Base-by-base conservation (phyloP, 306 rosid species). In the Carpinus fangiana region DNA sequence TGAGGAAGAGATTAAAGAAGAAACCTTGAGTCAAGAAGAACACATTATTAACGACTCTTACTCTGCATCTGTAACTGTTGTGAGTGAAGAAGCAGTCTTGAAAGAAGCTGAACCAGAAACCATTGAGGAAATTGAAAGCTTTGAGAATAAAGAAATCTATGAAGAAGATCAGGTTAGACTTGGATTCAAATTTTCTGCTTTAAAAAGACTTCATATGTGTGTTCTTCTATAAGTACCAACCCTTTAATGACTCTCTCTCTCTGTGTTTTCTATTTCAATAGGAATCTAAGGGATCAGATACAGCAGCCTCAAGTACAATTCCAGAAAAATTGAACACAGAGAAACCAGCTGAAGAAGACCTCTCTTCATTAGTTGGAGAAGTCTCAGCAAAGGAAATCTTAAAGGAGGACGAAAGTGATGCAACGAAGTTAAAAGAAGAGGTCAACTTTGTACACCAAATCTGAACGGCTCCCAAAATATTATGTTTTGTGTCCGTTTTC, bases 31-130 rank as follows among this genome's bases (percentile, higher is more conserved):
- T 60, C 60, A 53, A 62, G 72, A 67, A 47, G 76, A 60, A 28
- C 17, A 26, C 62, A 60, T 55, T 12, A 75, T 62, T 41, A 20
- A 45, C 13, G 51, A 73, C 66, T 74, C 72, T 56, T 70, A 48
- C 28, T 12, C 23, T 31, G 51, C 26, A 10, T 26, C 79, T 46
- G 26, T 52, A 2, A 54, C 13, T 69, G 18, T 16, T 82, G 74
- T 67, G 72, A 65, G 74, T 48, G 81, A 53, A 67, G 81, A 83
- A 16, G 21, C 64, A 61, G 13, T 52, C 48, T 66, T 56, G 45
- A 81, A 79, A 77, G 84, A 78, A 78, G 61, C 23, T 11, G 41
- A 79, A 70, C 76, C 48, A 78, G 83, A 72, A 10, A 67, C 47
- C 1, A 46, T 60, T 46, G 80, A 78, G 76, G 80, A 26, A 36